Conservation (phyloP, 306 rosid species). For the Ziziphus jujuba region DNA sequence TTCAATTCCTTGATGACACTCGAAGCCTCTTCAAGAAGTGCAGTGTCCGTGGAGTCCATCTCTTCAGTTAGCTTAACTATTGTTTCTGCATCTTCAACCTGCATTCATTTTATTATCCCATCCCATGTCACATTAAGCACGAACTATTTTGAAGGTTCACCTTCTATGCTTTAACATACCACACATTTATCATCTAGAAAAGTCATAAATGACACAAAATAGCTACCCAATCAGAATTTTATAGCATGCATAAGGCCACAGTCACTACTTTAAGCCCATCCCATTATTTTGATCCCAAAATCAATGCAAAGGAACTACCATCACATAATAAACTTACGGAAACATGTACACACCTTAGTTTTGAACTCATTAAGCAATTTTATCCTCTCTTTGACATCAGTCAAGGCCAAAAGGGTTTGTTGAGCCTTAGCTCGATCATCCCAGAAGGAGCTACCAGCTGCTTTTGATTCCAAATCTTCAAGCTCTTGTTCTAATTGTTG, state of each 20-base stretch:
- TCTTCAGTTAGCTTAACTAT: conserved; percentile 85
- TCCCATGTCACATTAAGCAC: background rate
- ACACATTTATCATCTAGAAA: background rate
- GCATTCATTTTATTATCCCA: conserved; percentile 16
- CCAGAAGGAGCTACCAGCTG: conserved; percentile 74
- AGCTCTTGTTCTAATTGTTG: conserved; percentile 60
- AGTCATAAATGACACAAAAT: background rate
- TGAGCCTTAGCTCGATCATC: conserved; percentile 82
- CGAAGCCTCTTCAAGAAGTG: conserved; percentile 87
- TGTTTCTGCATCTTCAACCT: conserved; percentile 97
- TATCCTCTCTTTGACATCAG: conserved; percentile 82
- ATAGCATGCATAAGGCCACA: background rate
- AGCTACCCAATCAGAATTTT: background rate
- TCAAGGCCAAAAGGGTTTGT: conserved; percentile 60
- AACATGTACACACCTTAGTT: conserved; percentile 55
- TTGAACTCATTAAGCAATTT: conserved; percentile 69
- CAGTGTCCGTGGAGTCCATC: conserved; percentile 76
- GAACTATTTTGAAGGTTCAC: background rate
- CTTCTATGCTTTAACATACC: background rate
- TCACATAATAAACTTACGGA: background rate
- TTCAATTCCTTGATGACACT: conserved; percentile 68
- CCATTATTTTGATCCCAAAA: background rate
- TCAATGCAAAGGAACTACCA: background rate
- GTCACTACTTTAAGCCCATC: background rate
- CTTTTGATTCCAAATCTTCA: conserved; percentile 70